phyloP scores from a whole-genome alignment of 306 rosid species.

The Prunus davidiana region DNA sequence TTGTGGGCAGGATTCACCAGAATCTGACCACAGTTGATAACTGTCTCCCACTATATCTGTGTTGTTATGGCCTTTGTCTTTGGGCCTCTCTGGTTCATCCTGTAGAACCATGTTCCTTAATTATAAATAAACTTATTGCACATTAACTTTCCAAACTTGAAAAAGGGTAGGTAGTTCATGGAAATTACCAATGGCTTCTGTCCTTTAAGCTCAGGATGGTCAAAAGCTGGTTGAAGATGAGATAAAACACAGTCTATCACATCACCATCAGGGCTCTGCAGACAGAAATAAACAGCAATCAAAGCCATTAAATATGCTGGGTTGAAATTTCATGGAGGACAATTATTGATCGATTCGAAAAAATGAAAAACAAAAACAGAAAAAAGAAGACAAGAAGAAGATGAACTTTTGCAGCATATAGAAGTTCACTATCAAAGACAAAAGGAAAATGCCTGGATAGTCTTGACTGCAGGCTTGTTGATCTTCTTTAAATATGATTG shows the following conservation, averaged over 20 bases:
- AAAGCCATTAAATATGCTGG: conserved; percentile 18
- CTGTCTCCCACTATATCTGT: conserved; percentile 37
- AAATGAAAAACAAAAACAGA: neutral
- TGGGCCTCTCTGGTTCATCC: conserved; percentile 92
- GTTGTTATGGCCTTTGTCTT: conserved; percentile 44
- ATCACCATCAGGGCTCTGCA: conserved; percentile 98
- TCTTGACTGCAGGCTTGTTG: conserved; percentile 86
- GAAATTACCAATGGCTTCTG: conserved; percentile 74
- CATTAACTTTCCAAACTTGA: conserved; percentile 2
- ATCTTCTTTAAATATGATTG: conserved; percentile 54
- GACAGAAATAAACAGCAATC: conserved; percentile 5
- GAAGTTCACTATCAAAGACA: neutral
- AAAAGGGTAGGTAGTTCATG: neutral
- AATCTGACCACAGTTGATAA: conserved; percentile 72
- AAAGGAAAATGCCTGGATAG: conserved; percentile 61
- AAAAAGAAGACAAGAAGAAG: neutral
- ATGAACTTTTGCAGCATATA: neutral
- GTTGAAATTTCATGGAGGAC: neutral
- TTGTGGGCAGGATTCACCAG: conserved; percentile 82
- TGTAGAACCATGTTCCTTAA: conserved; percentile 39
- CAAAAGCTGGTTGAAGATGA: conserved; percentile 94
- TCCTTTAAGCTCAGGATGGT: conserved; percentile 72
- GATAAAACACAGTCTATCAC: conserved; percentile 78
- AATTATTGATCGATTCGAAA: neutral
- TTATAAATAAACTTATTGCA: neutral